Evolutionary conservation across 345 rosid genomes (phyloP), one percentile per base, ranked within the genome.

Genomic region (Nasturtium officinale): DNA sequence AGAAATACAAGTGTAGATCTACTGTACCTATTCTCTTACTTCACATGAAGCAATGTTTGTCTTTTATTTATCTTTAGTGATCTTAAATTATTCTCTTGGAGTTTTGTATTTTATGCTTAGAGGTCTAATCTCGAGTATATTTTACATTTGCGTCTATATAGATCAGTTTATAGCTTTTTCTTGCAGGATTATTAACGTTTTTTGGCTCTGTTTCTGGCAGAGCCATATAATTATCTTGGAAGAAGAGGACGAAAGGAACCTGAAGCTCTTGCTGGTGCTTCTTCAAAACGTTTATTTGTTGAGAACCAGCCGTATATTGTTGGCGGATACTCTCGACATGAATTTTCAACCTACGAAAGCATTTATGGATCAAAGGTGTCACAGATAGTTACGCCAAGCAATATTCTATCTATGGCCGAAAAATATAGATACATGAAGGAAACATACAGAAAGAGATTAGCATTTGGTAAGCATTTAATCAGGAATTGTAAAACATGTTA

Each of bases 181-280:
- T 75, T 68, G 55, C 20, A 23, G 58, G 21, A 43, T 9, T 61
- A 18, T 47, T 65, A 13, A 65, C 21, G 11, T 16, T 5, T 58
- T 6, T 50, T 61, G 26, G 42, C 35, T 59, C 55, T 59, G 33
- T 51, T 45, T 53, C 55, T 77, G 69, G 72, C 75, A 95, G 99
- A 95, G 81, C 99, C 99, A 62, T 95, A 95, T 83, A 83, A 83
- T 82, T 82, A 82, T 82, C 85, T 84, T 78, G 91, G 90, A 76
- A 84, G 98, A 84, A 84, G 99, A 80, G 99, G 99, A 59, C 78
- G 94, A 61, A 95, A 95, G 80, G 97, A 91, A 80, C 99, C 99
- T 7, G 96, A 91, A 81, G 97, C 83, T 61, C 89, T 91, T 70
- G 92, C 90, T 72, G 92, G 96, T 78, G 96, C 96, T 58, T 91